These are phyloP conservation scores for Tulasnella sp. DNA, from an alignment of 768 basidiomycete species.

Conservation along the genomic window DNA sequence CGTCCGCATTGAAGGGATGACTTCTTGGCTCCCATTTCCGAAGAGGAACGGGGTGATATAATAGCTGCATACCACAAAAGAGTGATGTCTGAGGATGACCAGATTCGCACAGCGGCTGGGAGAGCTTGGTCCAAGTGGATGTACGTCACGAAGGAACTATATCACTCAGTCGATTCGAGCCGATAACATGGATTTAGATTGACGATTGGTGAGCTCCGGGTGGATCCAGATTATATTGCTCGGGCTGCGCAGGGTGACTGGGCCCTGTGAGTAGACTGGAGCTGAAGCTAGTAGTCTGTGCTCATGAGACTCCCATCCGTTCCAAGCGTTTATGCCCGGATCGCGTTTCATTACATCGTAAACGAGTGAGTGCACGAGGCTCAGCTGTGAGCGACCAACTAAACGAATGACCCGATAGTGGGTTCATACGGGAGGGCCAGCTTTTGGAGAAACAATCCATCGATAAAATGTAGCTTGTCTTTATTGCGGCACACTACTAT, in stretches of 20 bases:
- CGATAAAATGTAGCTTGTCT: conserved; percentile 67
- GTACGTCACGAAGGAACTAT: conserved; percentile 39
- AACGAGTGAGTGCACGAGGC: neutral
- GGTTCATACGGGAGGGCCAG: conserved; percentile 84
- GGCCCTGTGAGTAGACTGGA: conserved; percentile 50
- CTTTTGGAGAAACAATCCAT: conserved; percentile 75
- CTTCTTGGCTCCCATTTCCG: conserved; percentile 72
- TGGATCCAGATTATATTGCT: conserved; percentile 60
- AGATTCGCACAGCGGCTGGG: conserved; percentile 58
- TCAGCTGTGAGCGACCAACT: neutral
- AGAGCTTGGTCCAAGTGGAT: conserved; percentile 90
- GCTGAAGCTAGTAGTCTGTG: neutral
- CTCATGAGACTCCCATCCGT: conserved; percentile 4
- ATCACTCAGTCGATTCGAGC: neutral
- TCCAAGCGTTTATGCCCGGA: conserved; percentile 69
- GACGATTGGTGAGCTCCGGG: conserved; percentile 65
- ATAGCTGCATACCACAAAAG: conserved; percentile 76
- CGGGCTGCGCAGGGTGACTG: conserved; percentile 65
- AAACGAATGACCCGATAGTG: conserved; percentile 35
- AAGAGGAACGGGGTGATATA: conserved; percentile 69
- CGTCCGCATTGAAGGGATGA: conserved; percentile 55
- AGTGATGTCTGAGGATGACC: conserved; percentile 63
- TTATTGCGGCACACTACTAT: neutral
- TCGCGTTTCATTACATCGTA: conserved; percentile 39
- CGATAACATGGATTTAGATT: conserved; percentile 44